Conservation (phyloP, 2,329 filamentous ascomycete species). For the Zopfia rhizophila region DNA sequence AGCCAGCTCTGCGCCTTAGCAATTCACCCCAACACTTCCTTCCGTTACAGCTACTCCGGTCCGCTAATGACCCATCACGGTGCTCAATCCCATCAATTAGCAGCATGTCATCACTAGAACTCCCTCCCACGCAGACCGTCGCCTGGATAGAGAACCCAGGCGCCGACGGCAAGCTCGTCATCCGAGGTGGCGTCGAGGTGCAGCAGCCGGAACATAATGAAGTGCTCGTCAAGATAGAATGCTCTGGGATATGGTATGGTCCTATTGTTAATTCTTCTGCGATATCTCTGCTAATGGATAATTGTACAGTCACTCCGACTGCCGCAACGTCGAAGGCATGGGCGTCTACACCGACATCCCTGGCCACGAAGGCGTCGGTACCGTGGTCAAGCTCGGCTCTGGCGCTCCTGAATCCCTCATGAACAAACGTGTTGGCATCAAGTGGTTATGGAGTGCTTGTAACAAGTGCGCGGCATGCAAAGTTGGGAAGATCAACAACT, state of each 20-base stretch:
- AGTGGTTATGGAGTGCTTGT: slow-evolving; percentile 59
- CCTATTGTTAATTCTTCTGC: background rate
- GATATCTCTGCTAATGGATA: background rate
- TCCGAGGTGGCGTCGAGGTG: slow-evolving; percentile 48
- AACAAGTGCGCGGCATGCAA: slow-evolving; percentile 50
- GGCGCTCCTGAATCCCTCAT: slow-evolving; percentile 39
- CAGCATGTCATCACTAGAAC: slow-evolving; percentile 12
- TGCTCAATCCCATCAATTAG: no score
- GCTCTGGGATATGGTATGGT: slow-evolving; percentile 55
- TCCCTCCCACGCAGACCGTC: slow-evolving; percentile 47
- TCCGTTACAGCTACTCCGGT: no score
- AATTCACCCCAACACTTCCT: no score
- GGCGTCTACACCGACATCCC: slow-evolving; percentile 58
- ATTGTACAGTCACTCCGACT: slow-evolving; percentile 54
- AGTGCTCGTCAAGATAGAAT: slow-evolving; percentile 60
- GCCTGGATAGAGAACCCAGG: slow-evolving; percentile 51
- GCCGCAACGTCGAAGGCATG: slow-evolving; percentile 57
- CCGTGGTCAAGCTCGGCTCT: slow-evolving; percentile 50
- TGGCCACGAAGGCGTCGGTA: slow-evolving; percentile 60
- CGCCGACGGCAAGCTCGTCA: slow-evolving; percentile 47
- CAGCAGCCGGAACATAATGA: slow-evolving; percentile 52
- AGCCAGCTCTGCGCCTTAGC: no score
- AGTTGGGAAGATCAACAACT: slow-evolving; percentile 53
- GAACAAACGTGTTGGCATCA: slow-evolving; percentile 54
- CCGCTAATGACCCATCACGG: no score